Evolutionary conservation across 306 rosid species (phyloP).

Genomic region (Luffa aegyptiaca): DNA sequence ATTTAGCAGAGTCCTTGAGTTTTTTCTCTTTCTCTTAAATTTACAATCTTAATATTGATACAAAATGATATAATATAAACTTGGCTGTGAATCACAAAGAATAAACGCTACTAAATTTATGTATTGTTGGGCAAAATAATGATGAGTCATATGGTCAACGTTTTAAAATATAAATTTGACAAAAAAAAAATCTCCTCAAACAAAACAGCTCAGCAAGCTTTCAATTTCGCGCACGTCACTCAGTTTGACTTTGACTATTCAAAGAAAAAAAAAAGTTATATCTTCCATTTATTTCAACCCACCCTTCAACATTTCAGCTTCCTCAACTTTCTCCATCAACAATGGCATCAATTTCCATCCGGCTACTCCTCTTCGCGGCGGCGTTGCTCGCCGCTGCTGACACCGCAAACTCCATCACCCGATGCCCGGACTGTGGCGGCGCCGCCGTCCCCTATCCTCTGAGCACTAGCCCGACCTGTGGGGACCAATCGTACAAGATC

Average conservation of each 20-base stretch:
- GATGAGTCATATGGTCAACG: not conserved
- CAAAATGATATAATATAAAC: too few relatives aligned
- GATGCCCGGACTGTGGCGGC: slow-evolving; percentile 54
- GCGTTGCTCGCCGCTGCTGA: slow-evolving; percentile 26
- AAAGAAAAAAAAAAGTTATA: not conserved
- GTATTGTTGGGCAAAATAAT: too few relatives aligned
- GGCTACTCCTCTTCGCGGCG: slow-evolving; percentile 21
- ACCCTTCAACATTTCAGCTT: not conserved
- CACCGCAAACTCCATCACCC: slow-evolving; percentile 10
- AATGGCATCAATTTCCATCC: slow-evolving; percentile 17
- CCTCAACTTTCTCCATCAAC: not conserved
- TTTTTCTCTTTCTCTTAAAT: too few relatives aligned
- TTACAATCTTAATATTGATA: too few relatives aligned
- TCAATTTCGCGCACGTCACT: not conserved
- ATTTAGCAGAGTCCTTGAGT: too few relatives aligned
- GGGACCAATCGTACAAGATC: slow-evolving; percentile 57
- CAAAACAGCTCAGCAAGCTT: not conserved
- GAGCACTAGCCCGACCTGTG: slow-evolving; percentile 46
- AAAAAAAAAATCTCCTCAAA: not conserved
- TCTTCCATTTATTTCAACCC: not conserved
- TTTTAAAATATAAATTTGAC: not conserved
- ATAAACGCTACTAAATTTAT: too few relatives aligned
- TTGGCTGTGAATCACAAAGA: too few relatives aligned
- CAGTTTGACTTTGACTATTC: not conserved
- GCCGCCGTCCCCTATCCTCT: slow-evolving; percentile 59